These are phyloP conservation scores for Fusarium illudens DNA, from an alignment of 2,329 filamentous ascomycete genomes.

Conservation along the genomic window DNA sequence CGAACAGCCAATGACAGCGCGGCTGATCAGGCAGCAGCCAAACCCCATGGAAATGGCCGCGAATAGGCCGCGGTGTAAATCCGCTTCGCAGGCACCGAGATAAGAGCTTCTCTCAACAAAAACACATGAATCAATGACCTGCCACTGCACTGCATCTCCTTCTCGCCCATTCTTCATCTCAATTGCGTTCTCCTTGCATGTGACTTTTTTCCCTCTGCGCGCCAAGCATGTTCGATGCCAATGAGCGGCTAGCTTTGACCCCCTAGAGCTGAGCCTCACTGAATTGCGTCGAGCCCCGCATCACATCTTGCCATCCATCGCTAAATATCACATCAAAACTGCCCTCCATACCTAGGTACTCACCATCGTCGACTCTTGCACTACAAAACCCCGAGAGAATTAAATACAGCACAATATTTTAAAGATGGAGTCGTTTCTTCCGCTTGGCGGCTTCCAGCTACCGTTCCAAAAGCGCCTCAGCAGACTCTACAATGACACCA, in stretches of 20 bases:
- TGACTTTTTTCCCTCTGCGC: not conserved
- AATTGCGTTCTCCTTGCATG: not conserved
- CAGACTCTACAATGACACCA: constrained; percentile 82
- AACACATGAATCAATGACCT: constrained; percentile 29
- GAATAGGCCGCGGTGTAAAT: constrained; percentile 40
- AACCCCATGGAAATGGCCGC: constrained; percentile 37
- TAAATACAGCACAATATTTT: not conserved
- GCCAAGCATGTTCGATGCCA: constrained; percentile 9
- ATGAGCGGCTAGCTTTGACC: constrained; percentile 1
- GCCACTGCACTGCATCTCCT: constrained; percentile 5
- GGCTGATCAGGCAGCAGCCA: constrained; percentile 41
- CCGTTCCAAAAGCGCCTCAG: constrained; percentile 71
- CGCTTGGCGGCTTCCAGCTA: constrained; percentile 61
- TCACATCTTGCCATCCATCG: constrained; percentile 29
- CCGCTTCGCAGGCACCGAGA: constrained; percentile 45
- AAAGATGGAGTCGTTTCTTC: constrained; percentile 61
- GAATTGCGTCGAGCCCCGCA: constrained; percentile 21
- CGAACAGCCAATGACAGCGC: constrained; percentile 22
- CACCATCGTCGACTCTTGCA: not conserved
- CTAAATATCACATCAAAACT: constrained; percentile 20
- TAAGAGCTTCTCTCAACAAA: constrained; percentile 36
- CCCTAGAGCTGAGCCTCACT: constrained; percentile 22
- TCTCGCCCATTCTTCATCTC: not conserved
- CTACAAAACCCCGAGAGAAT: not conserved
- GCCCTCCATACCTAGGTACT: constrained; percentile 3